Evolutionary conservation across 441 rosid species (phyloP).

Genomic region (Bocquillonia castaneifolia): DNA sequence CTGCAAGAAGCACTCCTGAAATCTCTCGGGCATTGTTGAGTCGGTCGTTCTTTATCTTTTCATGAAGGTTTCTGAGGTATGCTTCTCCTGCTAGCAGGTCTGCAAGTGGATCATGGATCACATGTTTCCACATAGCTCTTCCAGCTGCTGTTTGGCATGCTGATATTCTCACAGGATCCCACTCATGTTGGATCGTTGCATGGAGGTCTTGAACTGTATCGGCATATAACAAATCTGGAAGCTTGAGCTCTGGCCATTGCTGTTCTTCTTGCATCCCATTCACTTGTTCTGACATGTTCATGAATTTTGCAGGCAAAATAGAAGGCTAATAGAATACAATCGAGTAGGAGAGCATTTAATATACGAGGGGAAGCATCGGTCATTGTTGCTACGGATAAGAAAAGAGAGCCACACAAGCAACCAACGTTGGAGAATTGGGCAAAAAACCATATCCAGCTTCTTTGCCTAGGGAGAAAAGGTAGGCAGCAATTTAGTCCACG

Average conservation of each 20-base stretch:
- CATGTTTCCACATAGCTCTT: slow-evolving; percentile 86
- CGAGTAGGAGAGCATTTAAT: slow-evolving; percentile 29
- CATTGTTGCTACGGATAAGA: slow-evolving; percentile 56
- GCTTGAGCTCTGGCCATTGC: slow-evolving; percentile 53
- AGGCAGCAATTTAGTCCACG: slow-evolving; percentile 55
- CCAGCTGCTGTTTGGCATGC: slow-evolving; percentile 91
- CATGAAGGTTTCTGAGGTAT: slow-evolving; percentile 56
- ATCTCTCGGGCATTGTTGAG: slow-evolving; percentile 65
- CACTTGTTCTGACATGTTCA: slow-evolving; percentile 45
- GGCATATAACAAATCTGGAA: slow-evolving; percentile 40
- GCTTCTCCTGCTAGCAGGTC: slow-evolving; percentile 77
- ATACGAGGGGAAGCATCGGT: slow-evolving; percentile 26
- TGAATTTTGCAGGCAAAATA: slow-evolving; percentile 15
- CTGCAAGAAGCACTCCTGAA: slow-evolving; percentile 79
- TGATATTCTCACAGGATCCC: slow-evolving; percentile 61
- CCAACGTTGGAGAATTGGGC: slow-evolving; percentile 42
- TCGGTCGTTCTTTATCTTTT: slow-evolving; percentile 63
- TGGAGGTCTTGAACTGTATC: slow-evolving; percentile 56
- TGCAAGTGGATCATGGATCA: slow-evolving; percentile 68
- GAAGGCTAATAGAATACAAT: slow-evolving; percentile 19
- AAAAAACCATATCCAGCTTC: slow-evolving; percentile 40
- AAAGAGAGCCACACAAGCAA: slow-evolving; percentile 95
- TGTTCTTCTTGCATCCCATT: slow-evolving; percentile 33
- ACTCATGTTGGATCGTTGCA: slow-evolving; percentile 49
- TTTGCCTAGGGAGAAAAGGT: slow-evolving; percentile 35